These are phyloP conservation scores for Fusarium denticulatum DNA, from an alignment of 2,329 filamentous ascomycete species.

Conservation along the genomic window DNA sequence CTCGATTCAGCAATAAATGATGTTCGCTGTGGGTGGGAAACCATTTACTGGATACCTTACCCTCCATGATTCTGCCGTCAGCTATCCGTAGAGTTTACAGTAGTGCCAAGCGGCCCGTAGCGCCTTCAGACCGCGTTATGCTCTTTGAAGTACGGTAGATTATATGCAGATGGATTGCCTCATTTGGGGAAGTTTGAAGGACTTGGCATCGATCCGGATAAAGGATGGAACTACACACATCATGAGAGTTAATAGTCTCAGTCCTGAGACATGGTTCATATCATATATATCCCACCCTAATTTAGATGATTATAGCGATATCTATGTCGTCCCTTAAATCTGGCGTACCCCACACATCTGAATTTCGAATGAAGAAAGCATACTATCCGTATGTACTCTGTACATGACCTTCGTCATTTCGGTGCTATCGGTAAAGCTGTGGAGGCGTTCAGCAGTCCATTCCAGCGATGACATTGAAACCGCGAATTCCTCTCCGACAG, in stretches of 20 bases:
- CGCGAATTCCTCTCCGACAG: background rate
- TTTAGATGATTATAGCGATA: background rate
- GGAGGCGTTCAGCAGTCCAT: background rate
- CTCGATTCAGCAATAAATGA: background rate
- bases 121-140: conserved; percentile 10
- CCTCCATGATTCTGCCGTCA: conserved; percentile 3
- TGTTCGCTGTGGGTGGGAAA: background rate
- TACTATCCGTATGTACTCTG: background rate
- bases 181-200: conserved; percentile 2
- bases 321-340: background rate
- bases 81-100: conserved; percentile 12
- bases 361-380: conserved; percentile 5
- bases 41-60: background rate
- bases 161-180: background rate
- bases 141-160: background rate
- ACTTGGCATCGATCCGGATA: background rate
- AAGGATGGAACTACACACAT: background rate
- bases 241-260: background rate
- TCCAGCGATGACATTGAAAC: background rate
- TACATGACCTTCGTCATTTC: conserved; percentile 23
- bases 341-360: conserved; percentile 15
- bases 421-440: background rate
- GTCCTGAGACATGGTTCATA: background rate
- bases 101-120: conserved; percentile 32
- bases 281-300: background rate